Evolutionary conservation across 179 eudicot species (phyloP).

Genomic region (Monotropa hypopitys): DNA sequence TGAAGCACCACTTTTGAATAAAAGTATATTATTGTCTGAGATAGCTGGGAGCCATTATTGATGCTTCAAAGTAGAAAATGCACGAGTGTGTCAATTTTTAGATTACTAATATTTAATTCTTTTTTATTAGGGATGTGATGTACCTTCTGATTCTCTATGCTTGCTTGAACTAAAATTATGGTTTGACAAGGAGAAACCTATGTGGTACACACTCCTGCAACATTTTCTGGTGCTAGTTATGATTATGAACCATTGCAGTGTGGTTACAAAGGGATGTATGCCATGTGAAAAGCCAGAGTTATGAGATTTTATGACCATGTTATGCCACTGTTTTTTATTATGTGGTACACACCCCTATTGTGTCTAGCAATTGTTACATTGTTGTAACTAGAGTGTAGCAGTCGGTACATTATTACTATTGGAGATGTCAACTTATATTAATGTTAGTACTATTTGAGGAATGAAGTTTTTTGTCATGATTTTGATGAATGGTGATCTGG

Average conservation of each 20-base stretch:
- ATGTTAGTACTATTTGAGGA: not conserved
- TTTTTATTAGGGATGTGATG: not conserved
- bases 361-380: too few species aligned
- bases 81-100: not conserved
- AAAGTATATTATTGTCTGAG: slow-evolving; percentile 22
- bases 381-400: too few species aligned
- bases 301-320: not conserved
- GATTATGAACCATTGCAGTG: not conserved
- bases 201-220: not conserved
- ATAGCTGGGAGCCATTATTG: not conserved
- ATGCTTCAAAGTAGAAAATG: not conserved
- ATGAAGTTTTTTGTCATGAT: not conserved
- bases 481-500: slow-evolving; percentile 6
- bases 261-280: not conserved
- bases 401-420: too few species aligned
- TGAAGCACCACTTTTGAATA: slow-evolving; percentile 34
- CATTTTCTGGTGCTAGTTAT: not conserved
- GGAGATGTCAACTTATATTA: too few species aligned
- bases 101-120: not conserved
- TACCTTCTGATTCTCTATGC: not conserved
- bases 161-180: not conserved
- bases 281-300: not conserved
- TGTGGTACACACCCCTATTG: too few species aligned
- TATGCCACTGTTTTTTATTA: not conserved
- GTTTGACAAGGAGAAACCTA: not conserved